Evolutionary conservation across 1,139 yeast genomes (phyloP).

Genomic region (Yamadazyma aaseri): DNA sequence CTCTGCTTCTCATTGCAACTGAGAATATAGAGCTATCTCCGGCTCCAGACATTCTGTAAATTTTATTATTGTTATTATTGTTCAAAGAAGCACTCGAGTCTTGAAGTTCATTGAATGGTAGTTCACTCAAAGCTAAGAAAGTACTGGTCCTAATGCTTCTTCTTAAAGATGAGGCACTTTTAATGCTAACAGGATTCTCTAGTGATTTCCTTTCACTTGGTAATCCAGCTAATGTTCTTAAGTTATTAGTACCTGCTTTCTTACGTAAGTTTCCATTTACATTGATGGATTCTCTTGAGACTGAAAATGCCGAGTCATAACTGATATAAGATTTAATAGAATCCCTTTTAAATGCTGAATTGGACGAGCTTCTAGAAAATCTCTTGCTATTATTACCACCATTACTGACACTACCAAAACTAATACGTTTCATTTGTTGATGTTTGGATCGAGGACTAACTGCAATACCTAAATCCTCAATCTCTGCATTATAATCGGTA

Average conservation of each 20-base stretch:
- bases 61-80: constrained; percentile 7
- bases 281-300: constrained; percentile 25
- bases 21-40: constrained; percentile 42
- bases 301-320: constrained; percentile 55
- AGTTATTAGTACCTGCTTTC: constrained; percentile 38
- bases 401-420: constrained; percentile 17
- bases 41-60: constrained; percentile 26
- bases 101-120: constrained; percentile 33
- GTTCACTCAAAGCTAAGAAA: constrained; percentile 40
- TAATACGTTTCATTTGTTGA: constrained; percentile 24
- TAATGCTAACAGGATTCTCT: constrained; percentile 23
- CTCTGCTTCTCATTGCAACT: constrained; percentile 24
- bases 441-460: constrained; percentile 39
- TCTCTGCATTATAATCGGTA: constrained; percentile 42
- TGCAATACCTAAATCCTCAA: constrained; percentile 47
- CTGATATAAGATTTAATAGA: constrained; percentile 52
- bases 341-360: constrained; percentile 31
- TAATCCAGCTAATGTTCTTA: constrained; percentile 27
- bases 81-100: constrained; percentile 15
- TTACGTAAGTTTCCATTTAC: constrained; percentile 28
- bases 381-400: constrained; percentile 13
- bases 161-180: constrained; percentile 21
- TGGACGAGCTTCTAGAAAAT: constrained; percentile 28
- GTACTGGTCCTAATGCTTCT: constrained; percentile 40
- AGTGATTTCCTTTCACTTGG: constrained; percentile 21